These are phyloP conservation scores for Cantharellus anzutake DNA, from an alignment of 768 basidiomycete genomes.

Conservation along the genomic window DNA sequence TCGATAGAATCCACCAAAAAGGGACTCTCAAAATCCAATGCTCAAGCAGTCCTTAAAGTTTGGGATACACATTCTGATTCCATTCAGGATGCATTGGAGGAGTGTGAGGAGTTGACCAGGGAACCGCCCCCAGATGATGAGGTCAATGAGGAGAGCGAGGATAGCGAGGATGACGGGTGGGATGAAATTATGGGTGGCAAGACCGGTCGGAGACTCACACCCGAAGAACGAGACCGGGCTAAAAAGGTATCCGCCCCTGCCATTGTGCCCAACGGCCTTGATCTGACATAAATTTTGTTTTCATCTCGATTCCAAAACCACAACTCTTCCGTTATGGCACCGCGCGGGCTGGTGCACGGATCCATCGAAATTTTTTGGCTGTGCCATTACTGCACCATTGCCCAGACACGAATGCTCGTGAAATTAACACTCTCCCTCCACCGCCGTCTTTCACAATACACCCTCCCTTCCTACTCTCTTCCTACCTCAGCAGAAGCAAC, in stretches of 20 bases:
- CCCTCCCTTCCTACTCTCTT: neutral
- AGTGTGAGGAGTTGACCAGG: conserved; percentile 7
- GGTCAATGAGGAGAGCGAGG: conserved; percentile 4
- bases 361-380: neutral
- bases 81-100: conserved; percentile 6
- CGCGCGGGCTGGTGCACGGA: neutral
- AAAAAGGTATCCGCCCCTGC: conserved; percentile 3
- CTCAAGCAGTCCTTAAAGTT: conserved; percentile 3
- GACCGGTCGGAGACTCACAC: neutral
- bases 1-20: conserved; percentile 5
- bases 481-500: no score
- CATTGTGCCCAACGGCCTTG: no score
- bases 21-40: conserved; percentile 4
- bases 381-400: conserved; percentile 1
- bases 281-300: no score
- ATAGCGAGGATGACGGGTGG: neutral
- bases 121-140: neutral
- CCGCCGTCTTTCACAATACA: conserved; percentile 1
- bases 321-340: neutral
- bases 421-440: no score
- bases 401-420: no score
- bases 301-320: no score
- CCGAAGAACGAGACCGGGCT: conserved; percentile 5
- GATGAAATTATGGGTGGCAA: conserved; percentile 1
- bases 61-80: conserved; percentile 6